Conservation (phyloP, 2,329 filamentous ascomycete genomes). For the Coniochaeta pulveracea region DNA sequence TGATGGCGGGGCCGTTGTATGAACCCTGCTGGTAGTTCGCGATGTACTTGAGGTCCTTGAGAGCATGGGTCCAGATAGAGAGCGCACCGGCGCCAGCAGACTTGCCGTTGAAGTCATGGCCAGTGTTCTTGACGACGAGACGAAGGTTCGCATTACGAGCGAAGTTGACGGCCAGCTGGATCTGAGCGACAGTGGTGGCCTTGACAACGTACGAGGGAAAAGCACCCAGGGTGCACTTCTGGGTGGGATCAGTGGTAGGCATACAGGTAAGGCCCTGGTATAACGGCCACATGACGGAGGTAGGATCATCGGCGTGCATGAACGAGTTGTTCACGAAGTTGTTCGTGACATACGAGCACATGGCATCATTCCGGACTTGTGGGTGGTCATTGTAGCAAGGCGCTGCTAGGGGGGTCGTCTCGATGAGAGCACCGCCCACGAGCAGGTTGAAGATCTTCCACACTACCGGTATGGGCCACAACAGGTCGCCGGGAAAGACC, state of each 20-base stretch:
- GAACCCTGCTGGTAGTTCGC: constrained; percentile 15
- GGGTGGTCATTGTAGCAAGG: constrained; percentile 17
- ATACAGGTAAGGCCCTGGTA: constrained; percentile 20
- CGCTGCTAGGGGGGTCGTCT: constrained; percentile 20
- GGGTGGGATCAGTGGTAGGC: constrained; percentile 7
- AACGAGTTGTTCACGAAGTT: constrained; percentile 16
- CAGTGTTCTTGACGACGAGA: constrained; percentile 39
- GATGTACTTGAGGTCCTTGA: constrained; percentile 19
- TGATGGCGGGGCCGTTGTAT: constrained; percentile 37
- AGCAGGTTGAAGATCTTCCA: constrained; percentile 18
- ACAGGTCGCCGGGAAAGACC: constrained; percentile 19
- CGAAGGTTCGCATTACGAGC: constrained; percentile 33
- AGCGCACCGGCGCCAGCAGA: constrained; percentile 23
- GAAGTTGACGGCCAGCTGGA: constrained; percentile 33
- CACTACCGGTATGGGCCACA: constrained; percentile 16
- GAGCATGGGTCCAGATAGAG: constrained; percentile 24
- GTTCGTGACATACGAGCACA: constrained; percentile 14
- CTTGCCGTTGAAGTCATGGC: constrained; percentile 33
- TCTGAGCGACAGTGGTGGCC: constrained; percentile 25
- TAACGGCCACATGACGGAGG: constrained; percentile 24
- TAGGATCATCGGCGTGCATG: constrained; percentile 18
- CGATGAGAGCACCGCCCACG: constrained; percentile 18
- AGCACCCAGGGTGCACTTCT: constrained; percentile 24
- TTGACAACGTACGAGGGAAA: constrained; percentile 28
- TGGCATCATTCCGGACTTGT: constrained; percentile 15